Evolutionary conservation across 1,284 basidiomycete genomes (phyloP), one percentile per base, ranked within the genome.

Genomic region (Sphaerobolus stellatus): DNA sequence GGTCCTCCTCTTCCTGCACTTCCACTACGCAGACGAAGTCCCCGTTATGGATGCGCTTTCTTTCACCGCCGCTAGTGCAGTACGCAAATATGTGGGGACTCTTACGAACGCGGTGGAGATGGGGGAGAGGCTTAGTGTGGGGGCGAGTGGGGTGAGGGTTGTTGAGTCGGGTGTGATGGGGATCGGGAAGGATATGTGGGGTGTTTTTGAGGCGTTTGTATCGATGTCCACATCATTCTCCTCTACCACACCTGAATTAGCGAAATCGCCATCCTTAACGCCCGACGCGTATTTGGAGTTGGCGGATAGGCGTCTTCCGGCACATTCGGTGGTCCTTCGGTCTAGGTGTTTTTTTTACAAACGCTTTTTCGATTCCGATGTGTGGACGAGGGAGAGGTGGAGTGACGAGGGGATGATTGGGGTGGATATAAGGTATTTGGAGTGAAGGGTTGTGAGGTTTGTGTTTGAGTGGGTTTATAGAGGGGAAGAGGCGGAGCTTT

Each of bases 21-120:
- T 96, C 66, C 67, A 98, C 11, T 98, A 98, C 72, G 83, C 90
- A 2, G 95, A 98, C 67, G 81, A 88, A 27, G 68, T 95, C 0
- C 77, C 91, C 6, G 83, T 80, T 46, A 29, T 29, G 27, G 44
- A 48, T 20, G 38, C 18, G 16, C 44, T 47, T 28, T 27, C 13
- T 8, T 38, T 52, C 1, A 31, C 27, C 25, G 20, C 18, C 3
- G 48, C 45, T 13, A 29, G 24, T 22, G 24, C 25, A 22, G 20
- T 50, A 22, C 20, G 48, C 2, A 20, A 31, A 3, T 28, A 50
- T 20, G 18, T 36, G 9, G 13, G 16, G 29, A 20, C 29, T 16
- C 33, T 50, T 3, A 18, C 33, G 11, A 14, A 16, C 24, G 3
- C 22, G 13, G 14, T 36, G 25, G 30, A 16, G 20, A 22, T 34